A percentile compares a stretch with the other conserved stretches of the same genome.
phyloP scores from a whole-genome alignment of 2,329 filamentous ascomycete genomes.

The Monosporascus sp. region DNA sequence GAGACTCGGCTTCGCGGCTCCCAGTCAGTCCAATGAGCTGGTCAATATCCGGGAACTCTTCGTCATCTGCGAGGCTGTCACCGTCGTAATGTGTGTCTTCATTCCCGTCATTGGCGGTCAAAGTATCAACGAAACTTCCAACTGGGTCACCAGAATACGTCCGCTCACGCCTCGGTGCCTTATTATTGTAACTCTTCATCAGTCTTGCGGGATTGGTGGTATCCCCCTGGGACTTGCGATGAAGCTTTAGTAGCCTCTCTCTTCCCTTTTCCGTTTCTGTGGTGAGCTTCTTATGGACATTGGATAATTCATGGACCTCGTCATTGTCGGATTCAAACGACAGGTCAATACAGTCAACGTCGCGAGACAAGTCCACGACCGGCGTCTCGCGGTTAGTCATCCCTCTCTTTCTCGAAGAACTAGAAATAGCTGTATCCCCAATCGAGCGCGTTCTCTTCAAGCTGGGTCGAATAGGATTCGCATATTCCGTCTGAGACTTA shows the following conservation, averaged over 20 bases:
- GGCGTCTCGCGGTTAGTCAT: neutral
- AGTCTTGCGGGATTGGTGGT: constrained; percentile 1
- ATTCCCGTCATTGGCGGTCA: neutral
- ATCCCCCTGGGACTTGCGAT: constrained; percentile 8
- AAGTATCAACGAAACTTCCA: neutral
- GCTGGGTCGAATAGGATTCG: neutral
- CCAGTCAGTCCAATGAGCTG: constrained; percentile 8
- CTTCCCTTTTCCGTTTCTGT: neutral
- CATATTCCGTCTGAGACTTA: neutral
- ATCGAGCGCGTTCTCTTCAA: constrained; percentile 6
- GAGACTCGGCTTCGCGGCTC: neutral
- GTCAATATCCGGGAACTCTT: constrained; percentile 20
- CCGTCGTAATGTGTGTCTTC: constrained; percentile 2
- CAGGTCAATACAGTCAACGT: constrained; percentile 22
- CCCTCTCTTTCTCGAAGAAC: constrained; percentile 1
- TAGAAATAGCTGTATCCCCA: neutral
- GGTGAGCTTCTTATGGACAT: neutral
- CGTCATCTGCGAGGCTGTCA: constrained; percentile 11
- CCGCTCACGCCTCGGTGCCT: neutral
- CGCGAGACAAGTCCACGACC: constrained; percentile 4
- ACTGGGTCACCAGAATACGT: neutral
- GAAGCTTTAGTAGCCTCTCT: constrained; percentile 4
- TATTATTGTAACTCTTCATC: constrained; percentile 3
- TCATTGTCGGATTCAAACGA: constrained; percentile 10
- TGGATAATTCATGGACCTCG: neutral